Base-by-base conservation (phyloP, 805 yeast genomes). In the Lipomyces spencermartinsiae region DNA sequence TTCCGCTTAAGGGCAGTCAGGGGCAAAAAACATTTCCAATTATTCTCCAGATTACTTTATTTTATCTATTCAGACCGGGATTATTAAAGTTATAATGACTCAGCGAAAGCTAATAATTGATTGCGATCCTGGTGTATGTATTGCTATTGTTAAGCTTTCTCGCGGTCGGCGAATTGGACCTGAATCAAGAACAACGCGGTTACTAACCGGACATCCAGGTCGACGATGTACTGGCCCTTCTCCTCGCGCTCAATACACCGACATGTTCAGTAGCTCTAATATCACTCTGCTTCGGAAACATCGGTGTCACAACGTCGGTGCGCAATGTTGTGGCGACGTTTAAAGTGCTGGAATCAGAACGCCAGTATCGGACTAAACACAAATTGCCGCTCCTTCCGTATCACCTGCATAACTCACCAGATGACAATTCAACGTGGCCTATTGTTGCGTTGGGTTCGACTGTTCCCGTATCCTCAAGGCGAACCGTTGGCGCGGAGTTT, bases 281-380 rank as follows among this genome's bases (percentile, higher is more conserved):
- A 64, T 74, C 82, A 5, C 75, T 80, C n/a, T 78, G 80, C 34
- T 79, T 76, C 64, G 83, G 83, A 39, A 81, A 81, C 73, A 78
- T 80, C 67, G 72, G 77, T 60, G 77, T 79, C 8, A 58, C 59
- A 29, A 70, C 74, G 35, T 76, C 83, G 7, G 68, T 80, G 53
- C 69, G 78, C 65, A 81, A 81, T 69, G 75, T 74, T 4, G 68
- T 78, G 43, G 75, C 81, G 16, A 62, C 78, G 63, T 79, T 81
- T 68, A 61, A 73, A 53, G 80, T 81, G n/a, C 71, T 80, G 34
- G 72, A 73, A 12, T 63, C 65, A 14, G 82, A 81, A 58, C 71
- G 74, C 35, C 61, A 71, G 61, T 74, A 66, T 71, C 74, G 82
- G 22, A 49, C 35, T 22, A 34, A 64, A 51, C 35, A 66, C 35